Percentiles rank a stretch among this genome's conserved stretches.
Evolutionary conservation across 768 basidiomycete species (phyloP).

Genomic region (button mushroom (Agaricus bisporus)): DNA sequence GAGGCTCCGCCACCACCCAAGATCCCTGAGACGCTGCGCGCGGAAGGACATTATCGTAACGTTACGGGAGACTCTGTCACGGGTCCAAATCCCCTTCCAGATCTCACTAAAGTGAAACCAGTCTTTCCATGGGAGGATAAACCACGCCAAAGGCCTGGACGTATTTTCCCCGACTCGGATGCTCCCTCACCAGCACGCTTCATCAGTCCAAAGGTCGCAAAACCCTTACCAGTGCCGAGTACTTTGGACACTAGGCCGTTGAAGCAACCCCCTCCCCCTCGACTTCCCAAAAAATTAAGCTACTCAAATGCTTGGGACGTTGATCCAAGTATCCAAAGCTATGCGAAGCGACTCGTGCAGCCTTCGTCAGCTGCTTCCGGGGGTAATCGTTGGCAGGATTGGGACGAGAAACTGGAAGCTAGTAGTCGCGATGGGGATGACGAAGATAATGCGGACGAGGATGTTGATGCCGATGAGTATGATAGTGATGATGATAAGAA

Average conservation of each 20-base stretch:
- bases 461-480: slow-evolving; percentile 29
- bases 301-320: slow-evolving; percentile 85
- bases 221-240: slow-evolving; percentile 17
- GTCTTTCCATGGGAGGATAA: slow-evolving; percentile 96
- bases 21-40: slow-evolving; percentile 62
- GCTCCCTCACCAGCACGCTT: slow-evolving; percentile 45
- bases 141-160: slow-evolving; percentile 57
- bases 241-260: slow-evolving; percentile 27
- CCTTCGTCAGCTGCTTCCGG: slow-evolving; percentile 38
- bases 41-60: slow-evolving; percentile 68
- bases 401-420: slow-evolving; percentile 54
- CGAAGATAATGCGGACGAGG: slow-evolving; percentile 65
- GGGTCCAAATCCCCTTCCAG: slow-evolving; percentile 49
- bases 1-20: slow-evolving; percentile 50
- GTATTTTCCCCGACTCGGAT: slow-evolving; percentile 68
- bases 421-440: slow-evolving; percentile 80
- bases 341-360: slow-evolving; percentile 55
- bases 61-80: slow-evolving; percentile 45
- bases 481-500: slow-evolving; percentile 19
- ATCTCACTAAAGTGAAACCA: slow-evolving; percentile 62
- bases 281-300: slow-evolving; percentile 51
- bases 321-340: slow-evolving; percentile 73
- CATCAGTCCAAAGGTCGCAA: slow-evolving; percentile 20
- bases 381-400: slow-evolving; percentile 19
- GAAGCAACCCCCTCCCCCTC: slow-evolving; percentile 29